Base-by-base conservation (phyloP, 257 asterid genomes). In the Penstemon barbatus region DNA sequence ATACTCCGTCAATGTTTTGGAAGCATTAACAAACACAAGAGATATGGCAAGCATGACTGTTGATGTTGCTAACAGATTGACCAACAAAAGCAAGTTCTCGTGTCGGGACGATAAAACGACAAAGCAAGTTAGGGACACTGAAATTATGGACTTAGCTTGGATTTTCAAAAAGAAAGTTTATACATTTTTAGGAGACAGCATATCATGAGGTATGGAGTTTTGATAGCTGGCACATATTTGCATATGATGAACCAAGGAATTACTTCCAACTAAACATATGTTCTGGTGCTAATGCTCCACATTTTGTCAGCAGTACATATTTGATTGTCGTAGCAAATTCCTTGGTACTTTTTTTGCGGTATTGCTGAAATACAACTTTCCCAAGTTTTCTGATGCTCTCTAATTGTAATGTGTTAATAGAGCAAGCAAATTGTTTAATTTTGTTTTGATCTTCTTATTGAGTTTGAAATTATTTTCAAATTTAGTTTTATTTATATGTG, bases 121-220 rank as follows among this genome's bases (percentile, higher is more conserved):
- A 6, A 87, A 71, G 75, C 86, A 84, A 62, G 78, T 72, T 43
- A 78, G 89, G 75, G 96, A 87, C 74, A 70, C 83, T 1, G 99
- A 88, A 69, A 86, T 91, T 52, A 42, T 78, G 77, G 96, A 90
- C 49, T 74, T 93, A 79, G 97, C 96, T 61, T 76, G 79, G 45
- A 78, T 84, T 60, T 93, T 93, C 75, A 82, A 84, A 57, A 93
- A 82, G 79, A 80, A 95, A 82, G 83, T 93, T 12, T 87, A 74
- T 72, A 49, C 86, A 11, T 93, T 77, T 70, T 63, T 93, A 58
- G 96, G 89, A 65, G 89, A 82, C 37, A 64, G 12, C 75, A 65
- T 80, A 51, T 72, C 86, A 9, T 87, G 83, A 85, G 60, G 60
- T 4, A 50, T 53, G 13, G 39, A 15, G 12, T 41, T 46, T 54